Conservation (phyloP, 2,329 filamentous ascomycete species). For the Phyllosticta paracitricarpa region DNA sequence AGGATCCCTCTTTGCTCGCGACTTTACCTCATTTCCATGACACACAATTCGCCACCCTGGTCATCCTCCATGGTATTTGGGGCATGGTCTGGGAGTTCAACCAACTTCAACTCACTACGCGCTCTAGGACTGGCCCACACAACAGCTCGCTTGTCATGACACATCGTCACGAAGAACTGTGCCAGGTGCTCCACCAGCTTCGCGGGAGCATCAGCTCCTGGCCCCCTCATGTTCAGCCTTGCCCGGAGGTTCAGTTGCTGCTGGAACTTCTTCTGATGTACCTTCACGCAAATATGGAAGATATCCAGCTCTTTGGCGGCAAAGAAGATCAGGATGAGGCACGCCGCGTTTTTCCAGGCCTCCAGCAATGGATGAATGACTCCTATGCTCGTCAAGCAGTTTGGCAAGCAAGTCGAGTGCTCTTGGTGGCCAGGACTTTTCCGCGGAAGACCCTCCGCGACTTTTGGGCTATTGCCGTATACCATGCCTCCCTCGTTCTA, state of each 20-base stretch:
- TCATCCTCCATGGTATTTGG: slow-evolving; percentile 6
- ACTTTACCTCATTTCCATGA: slow-evolving; percentile 45
- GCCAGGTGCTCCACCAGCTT: slow-evolving; percentile 46
- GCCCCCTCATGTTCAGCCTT: slow-evolving; percentile 5
- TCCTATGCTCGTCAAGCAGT: slow-evolving; percentile 49
- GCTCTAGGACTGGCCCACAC: not conserved
- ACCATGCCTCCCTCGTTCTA: slow-evolving; percentile 57
- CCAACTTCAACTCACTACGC: slow-evolving; percentile 13
- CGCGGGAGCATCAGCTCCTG: slow-evolving; percentile 32
- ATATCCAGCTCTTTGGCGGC: slow-evolving; percentile 57
- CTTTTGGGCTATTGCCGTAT: slow-evolving; percentile 59
- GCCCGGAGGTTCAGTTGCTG: slow-evolving; percentile 17
- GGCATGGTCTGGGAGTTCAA: slow-evolving; percentile 8
- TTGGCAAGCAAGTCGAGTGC: slow-evolving; percentile 59
- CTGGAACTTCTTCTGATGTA: slow-evolving; percentile 51
- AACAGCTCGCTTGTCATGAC: slow-evolving; percentile 17
- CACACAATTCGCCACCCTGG: slow-evolving; percentile 9
- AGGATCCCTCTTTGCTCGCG: slow-evolving; percentile 43
- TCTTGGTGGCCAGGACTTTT: slow-evolving; percentile 48
- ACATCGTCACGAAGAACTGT: slow-evolving; percentile 53
- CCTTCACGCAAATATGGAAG: slow-evolving; percentile 53
- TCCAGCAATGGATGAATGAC: slow-evolving; percentile 50
- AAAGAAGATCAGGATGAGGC: slow-evolving; percentile 59
- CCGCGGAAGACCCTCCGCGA: slow-evolving; percentile 48
- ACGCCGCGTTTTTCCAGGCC: slow-evolving; percentile 45